Conservation (phyloP, 1,139 yeast genomes). For the Taiozyma sp. region DNA sequence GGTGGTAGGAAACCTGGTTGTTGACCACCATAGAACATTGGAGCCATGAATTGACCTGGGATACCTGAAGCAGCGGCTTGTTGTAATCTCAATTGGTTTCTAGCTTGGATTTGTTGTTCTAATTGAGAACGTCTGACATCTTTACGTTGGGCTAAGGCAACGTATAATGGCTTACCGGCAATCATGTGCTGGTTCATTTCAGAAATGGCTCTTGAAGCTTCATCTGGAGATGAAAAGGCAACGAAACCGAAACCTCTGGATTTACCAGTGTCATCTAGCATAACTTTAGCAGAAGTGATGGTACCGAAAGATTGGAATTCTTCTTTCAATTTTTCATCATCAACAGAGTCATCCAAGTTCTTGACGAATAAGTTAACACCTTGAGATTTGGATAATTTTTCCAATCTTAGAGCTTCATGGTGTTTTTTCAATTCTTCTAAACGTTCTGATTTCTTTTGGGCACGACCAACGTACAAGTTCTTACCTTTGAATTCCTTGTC, state of each 20-base stretch:
- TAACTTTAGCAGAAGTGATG: constrained; percentile 94
- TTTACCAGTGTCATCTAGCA: constrained; percentile 92
- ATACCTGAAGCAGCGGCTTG: constrained; percentile 80
- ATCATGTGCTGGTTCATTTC: constrained; percentile 99
- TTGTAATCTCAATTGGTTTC: constrained; percentile 98
- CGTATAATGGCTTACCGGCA: constrained; percentile 94
- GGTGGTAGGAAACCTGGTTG: constrained; percentile 81
- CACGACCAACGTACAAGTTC: constrained; percentile 93
- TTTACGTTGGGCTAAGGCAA: constrained; percentile 98
- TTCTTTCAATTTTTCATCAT: constrained; percentile 87
- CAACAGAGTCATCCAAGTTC: constrained; percentile 91
- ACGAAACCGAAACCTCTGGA: constrained; percentile 99
- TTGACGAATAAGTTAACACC: constrained; percentile 96
- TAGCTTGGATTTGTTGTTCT: constrained; percentile 97
- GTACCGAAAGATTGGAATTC: constrained; percentile 92
- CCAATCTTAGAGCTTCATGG: constrained; percentile 89
- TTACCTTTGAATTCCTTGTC: constrained; percentile 82
- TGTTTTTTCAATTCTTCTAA: constrained; percentile 93
- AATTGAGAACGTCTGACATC: constrained; percentile 97
- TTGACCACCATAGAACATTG: constrained; percentile 80
- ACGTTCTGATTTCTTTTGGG: constrained; percentile 99
- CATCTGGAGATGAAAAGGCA: constrained; percentile 96
- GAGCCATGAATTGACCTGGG: constrained; percentile 95
- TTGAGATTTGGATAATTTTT: constrained; percentile 91
- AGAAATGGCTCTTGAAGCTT: constrained; percentile 97